These are phyloP conservation scores for Hawksworthiomyces lignivorus DNA, from an alignment of 2,329 filamentous ascomycete species.

Conservation along the genomic window DNA sequence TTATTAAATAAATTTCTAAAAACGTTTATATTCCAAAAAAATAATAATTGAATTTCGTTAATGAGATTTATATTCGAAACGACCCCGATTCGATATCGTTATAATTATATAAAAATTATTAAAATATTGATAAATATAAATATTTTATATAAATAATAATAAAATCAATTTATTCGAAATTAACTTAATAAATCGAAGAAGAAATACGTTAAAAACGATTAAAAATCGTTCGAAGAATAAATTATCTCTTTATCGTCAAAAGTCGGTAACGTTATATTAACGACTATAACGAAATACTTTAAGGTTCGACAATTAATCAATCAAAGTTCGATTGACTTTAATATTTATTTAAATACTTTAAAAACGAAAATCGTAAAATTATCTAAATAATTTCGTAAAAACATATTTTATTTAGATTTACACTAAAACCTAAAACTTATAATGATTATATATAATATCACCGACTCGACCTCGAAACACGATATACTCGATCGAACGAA, in stretches of 20 bases:
- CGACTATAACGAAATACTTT: neutral
- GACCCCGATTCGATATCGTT: too few relatives aligned
- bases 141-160: too few relatives aligned
- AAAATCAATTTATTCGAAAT: too few relatives aligned
- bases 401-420: slow-evolving; percentile 2
- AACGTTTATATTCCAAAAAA: too few relatives aligned
- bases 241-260: neutral
- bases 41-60: neutral
- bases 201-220: too few relatives aligned
- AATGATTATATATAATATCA: neutral
- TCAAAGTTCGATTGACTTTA: neutral
- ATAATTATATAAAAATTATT: too few relatives aligned
- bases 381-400: slow-evolving; percentile 1
- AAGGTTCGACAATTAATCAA: neutral
- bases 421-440: neutral
- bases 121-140: too few relatives aligned
- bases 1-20: neutral
- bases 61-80: too few relatives aligned
- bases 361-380: neutral
- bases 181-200: too few relatives aligned
- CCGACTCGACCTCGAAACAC: neutral
- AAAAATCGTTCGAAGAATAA: neutral
- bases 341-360: too few relatives aligned
- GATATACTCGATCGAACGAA: neutral
- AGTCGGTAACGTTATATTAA: neutral